A percentile compares a stretch with the other conserved stretches of the same genome.
Evolutionary conservation across 129 eudicot species (phyloP).

Genomic region (Mikania micrantha): DNA sequence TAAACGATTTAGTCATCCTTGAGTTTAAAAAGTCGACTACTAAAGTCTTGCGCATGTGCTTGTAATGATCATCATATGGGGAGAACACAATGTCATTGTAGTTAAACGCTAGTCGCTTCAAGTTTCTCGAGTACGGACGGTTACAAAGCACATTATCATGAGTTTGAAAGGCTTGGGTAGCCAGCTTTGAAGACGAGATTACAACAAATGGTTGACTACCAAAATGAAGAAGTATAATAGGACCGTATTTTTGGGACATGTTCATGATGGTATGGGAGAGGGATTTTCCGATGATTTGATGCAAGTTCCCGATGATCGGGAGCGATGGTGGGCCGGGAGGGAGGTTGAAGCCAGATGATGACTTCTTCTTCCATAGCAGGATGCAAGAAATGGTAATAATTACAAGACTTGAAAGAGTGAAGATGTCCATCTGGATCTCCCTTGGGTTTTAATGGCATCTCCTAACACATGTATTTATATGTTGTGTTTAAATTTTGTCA

Average conservation of each 20-base stretch:
- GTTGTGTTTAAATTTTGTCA: too few species aligned
- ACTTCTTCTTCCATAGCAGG: not conserved
- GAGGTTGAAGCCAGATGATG: not conserved
- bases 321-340: not conserved
- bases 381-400: not conserved
- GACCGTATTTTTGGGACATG: not conserved
- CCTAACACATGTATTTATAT: too few species aligned
- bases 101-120: not conserved
- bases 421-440: not conserved
- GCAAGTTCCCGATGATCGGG: constrained; percentile 2
- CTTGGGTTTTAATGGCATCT: not conserved
- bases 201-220: not conserved
- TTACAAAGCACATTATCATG: not conserved
- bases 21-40: not conserved
- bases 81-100: not conserved
- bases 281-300: not conserved
- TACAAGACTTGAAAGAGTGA: not conserved
- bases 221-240: constrained; percentile 4
- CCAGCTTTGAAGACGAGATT: not conserved
- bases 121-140: not conserved
- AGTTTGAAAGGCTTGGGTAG: not conserved
- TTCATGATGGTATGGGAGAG: not conserved
- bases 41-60: not conserved
- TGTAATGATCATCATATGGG: not conserved
- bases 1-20: not conserved